Evolutionary conservation across 208 protist genomes (phyloP).

Genomic region (Wallacemonas collosoma): DNA sequence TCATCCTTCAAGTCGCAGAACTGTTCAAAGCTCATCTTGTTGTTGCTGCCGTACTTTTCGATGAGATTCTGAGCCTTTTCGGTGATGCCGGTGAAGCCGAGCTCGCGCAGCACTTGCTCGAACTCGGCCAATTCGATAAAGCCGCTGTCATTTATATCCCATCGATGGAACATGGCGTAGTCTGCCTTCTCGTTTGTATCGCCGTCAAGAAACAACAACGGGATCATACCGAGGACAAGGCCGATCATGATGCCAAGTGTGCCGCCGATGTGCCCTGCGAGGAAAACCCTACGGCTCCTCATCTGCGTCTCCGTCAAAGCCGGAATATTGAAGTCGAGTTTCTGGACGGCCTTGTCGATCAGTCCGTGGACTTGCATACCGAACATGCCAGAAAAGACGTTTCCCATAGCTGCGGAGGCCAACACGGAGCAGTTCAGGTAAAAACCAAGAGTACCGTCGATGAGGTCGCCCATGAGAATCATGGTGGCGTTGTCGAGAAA

Average conservation of each 20-base stretch:
- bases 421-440: constrained; percentile 92
- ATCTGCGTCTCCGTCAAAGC: constrained; percentile 86
- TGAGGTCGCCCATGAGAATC: constrained; percentile 90
- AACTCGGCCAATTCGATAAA: constrained; percentile 76
- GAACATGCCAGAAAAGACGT: constrained; percentile 85
- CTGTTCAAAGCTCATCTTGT: constrained; percentile 71
- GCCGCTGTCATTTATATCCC: constrained; percentile 74
- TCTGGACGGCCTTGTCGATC: constrained; percentile 87
- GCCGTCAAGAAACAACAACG: constrained; percentile 70
- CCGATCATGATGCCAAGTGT: constrained; percentile 88
- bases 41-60: constrained; percentile 68
- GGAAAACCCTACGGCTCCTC: constrained; percentile 78
- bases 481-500: constrained; percentile 92
- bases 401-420: constrained; percentile 91
- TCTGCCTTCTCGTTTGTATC: constrained; percentile 79
- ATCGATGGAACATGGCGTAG: constrained; percentile 77
- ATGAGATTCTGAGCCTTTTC: constrained; percentile 49
- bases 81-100: constrained; percentile 51
- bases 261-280: constrained; percentile 88
- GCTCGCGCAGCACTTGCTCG: constrained; percentile 51
- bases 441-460: constrained; percentile 82
- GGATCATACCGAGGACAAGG: constrained; percentile 87
- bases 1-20: constrained; percentile 72
- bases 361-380: constrained; percentile 92
- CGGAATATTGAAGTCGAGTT: constrained; percentile 69